A percentile compares a stretch with the other conserved stretches of the same genome.
These are phyloP conservation scores for Chrysoporthe deuterocubensis DNA, from an alignment of 2,329 filamentous ascomycete genomes.

Conservation along the genomic window DNA sequence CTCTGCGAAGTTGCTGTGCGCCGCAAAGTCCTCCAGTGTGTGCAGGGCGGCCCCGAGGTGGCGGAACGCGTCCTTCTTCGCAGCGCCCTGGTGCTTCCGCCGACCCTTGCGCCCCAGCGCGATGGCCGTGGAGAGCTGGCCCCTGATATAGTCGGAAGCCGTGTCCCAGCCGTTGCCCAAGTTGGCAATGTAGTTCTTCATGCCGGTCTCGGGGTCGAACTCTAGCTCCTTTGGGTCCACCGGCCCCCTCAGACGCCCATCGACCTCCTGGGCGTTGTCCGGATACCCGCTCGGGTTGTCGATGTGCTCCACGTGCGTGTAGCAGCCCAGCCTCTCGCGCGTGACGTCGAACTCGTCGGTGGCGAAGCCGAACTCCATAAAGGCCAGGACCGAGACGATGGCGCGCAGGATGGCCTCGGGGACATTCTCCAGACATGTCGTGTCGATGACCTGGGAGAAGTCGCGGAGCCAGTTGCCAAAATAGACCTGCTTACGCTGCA, in stretches of 20 bases:
- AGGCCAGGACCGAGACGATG: conserved; percentile 58
- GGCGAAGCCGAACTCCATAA: conserved; percentile 61
- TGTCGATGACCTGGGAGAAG: conserved; percentile 59
- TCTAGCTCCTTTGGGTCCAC: conserved; percentile 37
- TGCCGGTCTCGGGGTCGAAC: conserved; percentile 37
- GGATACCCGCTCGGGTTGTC: conserved; percentile 48
- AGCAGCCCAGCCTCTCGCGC: conserved; percentile 52
- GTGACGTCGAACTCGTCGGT: conserved; percentile 62
- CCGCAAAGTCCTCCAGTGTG: conserved; percentile 58
- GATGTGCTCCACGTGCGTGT: conserved; percentile 58
- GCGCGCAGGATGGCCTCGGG: conserved; percentile 57
- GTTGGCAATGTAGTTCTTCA: conserved; percentile 40
- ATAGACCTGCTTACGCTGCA: conserved; percentile 45
- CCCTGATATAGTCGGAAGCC: conserved; percentile 36
- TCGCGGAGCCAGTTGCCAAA: conserved; percentile 42
- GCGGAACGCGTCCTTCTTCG: conserved; percentile 34
- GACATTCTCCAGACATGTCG: conserved; percentile 56
- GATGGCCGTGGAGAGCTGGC: conserved; percentile 35
- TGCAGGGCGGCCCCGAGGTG: conserved; percentile 55
- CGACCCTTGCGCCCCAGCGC: conserved; percentile 33
- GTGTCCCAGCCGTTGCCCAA: conserved; percentile 36
- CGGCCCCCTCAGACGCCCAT: conserved; percentile 36
- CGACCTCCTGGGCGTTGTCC: conserved; percentile 36
- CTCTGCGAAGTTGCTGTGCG: conserved; percentile 59
- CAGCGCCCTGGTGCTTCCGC: conserved; percentile 29